Percentiles rank a stretch among this genome's conserved stretches.
Evolutionary conservation across 2,329 filamentous ascomycete species (phyloP).

Genomic region (Pestalotiopsis fici): DNA sequence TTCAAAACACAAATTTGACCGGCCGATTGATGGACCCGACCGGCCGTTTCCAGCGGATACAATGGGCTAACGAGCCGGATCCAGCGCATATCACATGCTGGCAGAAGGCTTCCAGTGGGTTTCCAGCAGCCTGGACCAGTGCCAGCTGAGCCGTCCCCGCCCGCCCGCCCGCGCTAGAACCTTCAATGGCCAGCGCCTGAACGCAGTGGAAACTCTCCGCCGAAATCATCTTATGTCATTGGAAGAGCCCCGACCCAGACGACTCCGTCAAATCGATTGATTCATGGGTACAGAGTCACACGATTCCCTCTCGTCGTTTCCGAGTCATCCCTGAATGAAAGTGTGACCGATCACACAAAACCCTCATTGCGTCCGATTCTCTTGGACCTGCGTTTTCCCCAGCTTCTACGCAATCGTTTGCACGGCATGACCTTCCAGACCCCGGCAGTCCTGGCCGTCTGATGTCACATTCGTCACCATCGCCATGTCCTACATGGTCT

Average conservation of each 20-base stretch:
- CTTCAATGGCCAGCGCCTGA: background rate
- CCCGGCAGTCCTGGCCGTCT: conserved; percentile 4
- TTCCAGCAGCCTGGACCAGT: background rate
- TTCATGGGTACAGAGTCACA: conserved; percentile 1
- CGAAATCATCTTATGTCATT: conserved; percentile 1
- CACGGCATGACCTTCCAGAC: conserved; percentile 7
- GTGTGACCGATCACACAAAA: background rate
- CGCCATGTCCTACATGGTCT: conserved; percentile 63
- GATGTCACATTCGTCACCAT: conserved; percentile 5
- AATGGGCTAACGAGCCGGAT: background rate
- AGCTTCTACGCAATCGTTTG: background rate
- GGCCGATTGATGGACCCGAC: background rate
- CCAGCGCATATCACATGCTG: background rate
- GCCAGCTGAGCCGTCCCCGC: background rate
- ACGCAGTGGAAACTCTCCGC: background rate
- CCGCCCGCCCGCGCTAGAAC: background rate
- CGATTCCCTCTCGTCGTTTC: background rate
- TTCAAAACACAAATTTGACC: background rate
- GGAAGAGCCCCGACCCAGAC: background rate
- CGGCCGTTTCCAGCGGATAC: background rate
- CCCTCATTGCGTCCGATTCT: background rate
- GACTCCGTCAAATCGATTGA: background rate
- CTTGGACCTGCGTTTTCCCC: background rate
- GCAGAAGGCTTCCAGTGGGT: background rate
- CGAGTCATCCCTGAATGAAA: background rate